These are phyloP conservation scores for Iris pallida DNA, from an alignment of 116 monocot species.

Conservation along the genomic window DNA sequence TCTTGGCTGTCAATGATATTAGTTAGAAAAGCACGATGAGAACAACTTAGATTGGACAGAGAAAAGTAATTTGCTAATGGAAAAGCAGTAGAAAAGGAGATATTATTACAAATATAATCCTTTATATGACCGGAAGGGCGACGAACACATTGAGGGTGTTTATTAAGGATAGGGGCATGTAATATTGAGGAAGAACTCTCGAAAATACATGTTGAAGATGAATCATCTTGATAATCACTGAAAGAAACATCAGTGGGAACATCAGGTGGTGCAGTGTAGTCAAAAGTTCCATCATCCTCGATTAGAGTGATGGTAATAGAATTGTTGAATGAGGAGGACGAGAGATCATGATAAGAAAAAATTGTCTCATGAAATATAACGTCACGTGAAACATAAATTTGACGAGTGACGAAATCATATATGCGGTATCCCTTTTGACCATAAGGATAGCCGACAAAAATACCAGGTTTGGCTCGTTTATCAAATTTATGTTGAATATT, in stretches of 20 bases:
- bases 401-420: too few relatives aligned
- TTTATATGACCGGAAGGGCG: neutral
- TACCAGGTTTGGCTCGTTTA: too few relatives aligned
- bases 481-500: too few relatives aligned
- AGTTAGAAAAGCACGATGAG: conserved; percentile 5
- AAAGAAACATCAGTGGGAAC: too few relatives aligned
- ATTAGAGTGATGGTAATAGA: neutral
- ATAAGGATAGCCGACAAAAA: too few relatives aligned
- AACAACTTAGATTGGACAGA: neutral
- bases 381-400: too few relatives aligned
- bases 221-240: too few relatives aligned
- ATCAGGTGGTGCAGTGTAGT: neutral
- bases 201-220: neutral
- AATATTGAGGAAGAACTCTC: neutral
- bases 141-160: neutral
- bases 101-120: neutral
- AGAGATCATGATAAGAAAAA: neutral
- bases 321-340: neutral
- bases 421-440: too few relatives aligned
- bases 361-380: neutral
- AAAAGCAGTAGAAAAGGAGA: neutral
- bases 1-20: conserved; percentile 5
- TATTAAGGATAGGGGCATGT: neutral
- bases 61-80: neutral
- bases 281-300: neutral